Base-by-base conservation (phyloP, 768 basidiomycete genomes). In the Termitomyces sp. region DNA sequence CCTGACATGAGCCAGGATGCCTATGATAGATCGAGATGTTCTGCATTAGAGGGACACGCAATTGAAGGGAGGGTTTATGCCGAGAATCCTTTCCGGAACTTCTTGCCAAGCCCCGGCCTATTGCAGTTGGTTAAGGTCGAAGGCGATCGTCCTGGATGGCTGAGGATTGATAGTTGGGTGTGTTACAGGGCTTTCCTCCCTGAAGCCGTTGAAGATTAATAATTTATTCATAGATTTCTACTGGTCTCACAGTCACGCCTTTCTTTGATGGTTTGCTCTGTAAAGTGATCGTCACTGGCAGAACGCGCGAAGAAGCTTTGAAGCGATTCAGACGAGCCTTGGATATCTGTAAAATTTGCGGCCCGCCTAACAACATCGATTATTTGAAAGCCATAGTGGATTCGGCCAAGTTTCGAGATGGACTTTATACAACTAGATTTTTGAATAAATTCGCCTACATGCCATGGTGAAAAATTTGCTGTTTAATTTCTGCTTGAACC, bases 91-190 rank as follows among this genome's bases (percentile, higher is more conserved):
- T 73, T 76, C 0, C 75, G 78, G 16, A 70, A 72, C 27, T 88
- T 86, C 65, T 68, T 71, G 47, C 86, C 86, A 6, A 76, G 78
- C 39, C 79, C 86, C 16, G 86, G 86, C 0, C 67, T 86, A 0
- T 71, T 88, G n/a, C 85, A 87, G 57, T 55, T 73, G 37, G 85
- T 88, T 3, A 61, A 71, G 0, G 67, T 81, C 8, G 39, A 60
- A 2, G 56, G 55, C 0, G 62, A 68, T 3, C 40, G 64, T 10
- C 63, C 73, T 39, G 72, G 74, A 1, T 87, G 84, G 84, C 66
- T 86, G 17, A 69, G 81, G n/a, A 68, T 85, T n/a, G 85, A 86
- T 28, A 73, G 73, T 27, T 85, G 82, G 82, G 82, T 82, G 52
- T 28, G 71, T 61, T 14, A 10, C 16, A 39, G 9, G 27, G 5